Base-by-base conservation (phyloP, 139 green algal genomes). In the Monoraphidium neglectum region DNA sequence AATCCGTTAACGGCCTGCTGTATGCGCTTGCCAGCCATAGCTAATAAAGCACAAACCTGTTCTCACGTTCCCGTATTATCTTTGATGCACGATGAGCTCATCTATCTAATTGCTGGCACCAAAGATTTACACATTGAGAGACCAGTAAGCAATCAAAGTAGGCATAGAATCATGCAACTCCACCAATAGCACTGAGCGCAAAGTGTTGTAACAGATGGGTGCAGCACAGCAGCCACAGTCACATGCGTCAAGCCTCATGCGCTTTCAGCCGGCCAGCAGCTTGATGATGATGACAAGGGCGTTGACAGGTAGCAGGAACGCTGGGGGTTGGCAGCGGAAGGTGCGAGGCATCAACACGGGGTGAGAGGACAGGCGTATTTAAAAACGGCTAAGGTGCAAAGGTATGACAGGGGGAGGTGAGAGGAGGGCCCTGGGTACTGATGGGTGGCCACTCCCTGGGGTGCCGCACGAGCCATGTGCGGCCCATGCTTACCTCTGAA, bases 231-330 rank as follows among this genome's bases (percentile, higher is more conserved):
- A n/a, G n/a, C n/a, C n/a, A n/a, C n/a, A n/a, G n/a, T n/a, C n/a
- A n/a, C n/a, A n/a, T 59, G 16, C 49, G 16, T 59, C 49, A 15
- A 15, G 16, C 49, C 49, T n/a, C 15, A 63, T 15, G 26, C 56
- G 24, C 56, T 46, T n/a, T 79, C 49, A 95, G 15, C 92, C 92
- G 71, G 94, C 92, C 2, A 97, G 30, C 38, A 97, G 30, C 85
- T 97, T 97, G 18, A 96, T 81, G 40, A 94, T 65, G 4, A 97
- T 91, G 10, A 94, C 87, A 1, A 96, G 6, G 10, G 80, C 63
- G 80, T 97, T 97, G 54, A 92, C 38, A 2, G 74, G 82, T 23
- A 97, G 84, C 33, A 97, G 75, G 5, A 93, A 93, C 28, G 93
- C 88, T 94, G 87, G 46, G 57, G 21, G 59, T 10, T n/a, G 53